These are phyloP conservation scores for Hypoxylon sp. DNA, from an alignment of 2,329 filamentous ascomycete genomes.

Conservation along the genomic window DNA sequence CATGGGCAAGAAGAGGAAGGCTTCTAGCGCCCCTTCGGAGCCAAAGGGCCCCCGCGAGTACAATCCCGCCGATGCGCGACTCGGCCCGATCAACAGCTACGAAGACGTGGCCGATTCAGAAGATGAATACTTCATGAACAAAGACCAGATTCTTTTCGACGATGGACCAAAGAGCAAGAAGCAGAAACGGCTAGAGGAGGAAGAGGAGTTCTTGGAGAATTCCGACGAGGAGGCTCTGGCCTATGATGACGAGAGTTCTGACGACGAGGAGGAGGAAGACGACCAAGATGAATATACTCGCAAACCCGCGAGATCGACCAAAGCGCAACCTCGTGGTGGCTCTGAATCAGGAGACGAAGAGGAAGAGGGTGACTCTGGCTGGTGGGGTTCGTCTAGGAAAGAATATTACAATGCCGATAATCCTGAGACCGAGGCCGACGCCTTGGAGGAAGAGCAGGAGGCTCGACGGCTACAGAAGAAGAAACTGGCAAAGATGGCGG, in stretches of 20 bases:
- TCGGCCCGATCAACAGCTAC: slow-evolving; percentile 72
- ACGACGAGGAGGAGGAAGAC: slow-evolving; percentile 52
- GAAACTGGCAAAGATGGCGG: slow-evolving; percentile 87
- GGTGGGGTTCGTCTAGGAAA: slow-evolving; percentile 88
- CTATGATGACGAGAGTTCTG: slow-evolving; percentile 60
- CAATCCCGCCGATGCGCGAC: slow-evolving; percentile 69
- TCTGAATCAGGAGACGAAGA: slow-evolving; percentile 60
- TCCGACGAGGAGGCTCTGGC: slow-evolving; percentile 73
- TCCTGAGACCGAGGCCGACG: slow-evolving; percentile 64
- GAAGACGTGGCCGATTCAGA: slow-evolving; percentile 93
- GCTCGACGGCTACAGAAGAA: slow-evolving; percentile 90
- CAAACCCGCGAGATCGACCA: slow-evolving; percentile 45
- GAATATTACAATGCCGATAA: slow-evolving; percentile 93
- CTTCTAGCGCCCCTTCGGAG: slow-evolving; percentile 61
- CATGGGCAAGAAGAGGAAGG: slow-evolving; percentile 80
- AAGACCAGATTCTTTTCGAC: slow-evolving; percentile 87
- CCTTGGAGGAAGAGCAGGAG: slow-evolving; percentile 91
- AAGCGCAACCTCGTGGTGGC: slow-evolving; percentile 44
- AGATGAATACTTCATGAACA: slow-evolving; percentile 90
- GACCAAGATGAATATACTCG: slow-evolving; percentile 64
- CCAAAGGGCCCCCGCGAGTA: slow-evolving; percentile 67
- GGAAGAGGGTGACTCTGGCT: slow-evolving; percentile 69
- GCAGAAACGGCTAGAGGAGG: slow-evolving; percentile 75
- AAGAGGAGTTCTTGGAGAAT: slow-evolving; percentile 69
- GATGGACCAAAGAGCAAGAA: slow-evolving; percentile 85